Evolutionary conservation across 2,329 filamentous ascomycete genomes (phyloP), one percentile per base, ranked within the genome.

Genomic region (Paradendryphiella salina): DNA sequence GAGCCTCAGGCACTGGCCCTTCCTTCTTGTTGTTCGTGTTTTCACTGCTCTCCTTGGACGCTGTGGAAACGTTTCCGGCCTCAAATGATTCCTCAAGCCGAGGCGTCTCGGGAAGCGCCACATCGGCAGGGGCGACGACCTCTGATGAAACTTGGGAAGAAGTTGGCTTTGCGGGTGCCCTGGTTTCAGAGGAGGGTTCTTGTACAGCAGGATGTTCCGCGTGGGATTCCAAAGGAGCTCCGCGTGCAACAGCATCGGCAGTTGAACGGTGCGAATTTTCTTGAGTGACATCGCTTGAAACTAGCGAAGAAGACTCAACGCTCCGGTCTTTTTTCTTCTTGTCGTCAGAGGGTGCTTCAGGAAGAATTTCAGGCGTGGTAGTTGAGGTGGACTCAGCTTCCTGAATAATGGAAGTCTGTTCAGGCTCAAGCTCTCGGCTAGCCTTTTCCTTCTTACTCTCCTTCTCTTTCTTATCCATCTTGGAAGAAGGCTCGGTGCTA

Each of bases 11-110:
- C 9, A 52, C 41, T 5, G 54, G 59, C 14, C 59, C 52, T 7
- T 46, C 48, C 48, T 66, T 66, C 43, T 66, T 68, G 21, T 55
- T 50, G 55, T 67, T 69, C 51, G 65, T 65, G 47, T 67, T 67
- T 36, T 66, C 66, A 53, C 66, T 68, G 23, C 50, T 46, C 51
- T 69, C 66, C 52, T 68, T 69, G 1, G 63, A 59, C 5, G 38
- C 39, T 3, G 21, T 46, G 14, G 38, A 13, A 15, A 29, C n/a
- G 10, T 44, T 43, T 13, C 52, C 39, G 21, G 14, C 18, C 14
- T 43, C 21, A 1, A 11, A 21, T 8, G 20, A 10, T 23, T 32
- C 34, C 29, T 49, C 42, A 1, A 14, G 39, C 36, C 33, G 40
- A 13, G 38, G 29, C 18, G 39, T 36, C 29, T 48, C 57, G 4